Evolutionary conservation across 129 eudicot species (phyloP), one percentile per base, ranked within the genome.

Genomic region (Tagetes patula): DNA sequence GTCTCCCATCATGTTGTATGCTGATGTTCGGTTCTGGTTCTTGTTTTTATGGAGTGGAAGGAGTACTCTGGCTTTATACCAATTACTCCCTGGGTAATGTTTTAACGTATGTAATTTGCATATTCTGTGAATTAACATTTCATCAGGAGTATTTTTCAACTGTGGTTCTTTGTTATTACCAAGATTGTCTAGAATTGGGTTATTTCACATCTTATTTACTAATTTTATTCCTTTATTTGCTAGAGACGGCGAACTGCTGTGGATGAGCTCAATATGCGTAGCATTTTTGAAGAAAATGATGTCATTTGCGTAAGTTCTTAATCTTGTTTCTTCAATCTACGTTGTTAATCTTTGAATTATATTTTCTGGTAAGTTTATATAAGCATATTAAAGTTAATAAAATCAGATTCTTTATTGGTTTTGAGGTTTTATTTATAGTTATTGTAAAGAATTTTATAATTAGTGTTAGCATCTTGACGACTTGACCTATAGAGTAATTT

Each of bases 261-360:
- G 13, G 98, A 93, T 82, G 98, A 93, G 82, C 96, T 93, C 76
- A 93, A 90, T 75, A 93, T 93, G 98, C 93, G 98, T 43, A 90
- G 86, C 82, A 94, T 94, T 69, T 94, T 94, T 81, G 97, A 84
- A 82, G 98, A 94, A 70, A 85, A 90, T 80, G 98, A 94, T 77
- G 98, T 94, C 58, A 75, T 94, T n/a, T 90, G 96, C 77, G 98
- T 94, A 85, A 86, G 98, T 82, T 39, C 39, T 53, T 39, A 73
- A 37, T 33, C 67, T 40, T 65, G 53, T 48, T 11, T 63, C 56
- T 6, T 63, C 8, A 32, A 77, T 61, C 55, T 13, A 39, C 47
- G 30, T 4, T 27, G 8, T 33, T 46, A 9, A 40, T 55, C 12
- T 62, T 46, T 45, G 33, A 13, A 54, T 54, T 54, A 54, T 12